These are phyloP conservation scores for Ogataea minuta DNA, from an alignment of 805 yeast species.

Conservation along the genomic window DNA sequence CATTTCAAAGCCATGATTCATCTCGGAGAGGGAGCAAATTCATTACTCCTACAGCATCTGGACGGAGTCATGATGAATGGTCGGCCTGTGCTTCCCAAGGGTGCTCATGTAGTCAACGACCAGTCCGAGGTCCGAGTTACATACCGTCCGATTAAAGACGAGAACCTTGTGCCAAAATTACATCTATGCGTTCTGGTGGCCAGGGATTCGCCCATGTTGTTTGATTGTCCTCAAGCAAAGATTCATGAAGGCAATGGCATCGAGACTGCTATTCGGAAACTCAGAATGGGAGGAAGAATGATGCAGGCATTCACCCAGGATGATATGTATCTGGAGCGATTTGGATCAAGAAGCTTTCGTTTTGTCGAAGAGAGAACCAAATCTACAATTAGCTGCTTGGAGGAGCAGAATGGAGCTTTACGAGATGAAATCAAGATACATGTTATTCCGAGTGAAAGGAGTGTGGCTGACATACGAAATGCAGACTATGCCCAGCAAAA, in stretches of 20 bases:
- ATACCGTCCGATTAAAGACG: conserved; percentile 47
- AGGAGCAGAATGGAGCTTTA: conserved; percentile 27
- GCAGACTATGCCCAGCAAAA: conserved; percentile 88
- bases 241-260: conserved; percentile 58
- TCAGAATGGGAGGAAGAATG: conserved; percentile 78
- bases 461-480: conserved; percentile 70
- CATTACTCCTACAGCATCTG: conserved; percentile 48
- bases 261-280: conserved; percentile 64
- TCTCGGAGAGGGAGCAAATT: conserved; percentile 57
- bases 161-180: conserved; percentile 56
- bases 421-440: conserved; percentile 73
- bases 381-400: conserved; percentile 51
- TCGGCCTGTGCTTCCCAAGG: conserved; percentile 24
- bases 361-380: conserved; percentile 63
- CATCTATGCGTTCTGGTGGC: conserved; percentile 77
- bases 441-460: conserved; percentile 61
- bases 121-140: conserved; percentile 29
- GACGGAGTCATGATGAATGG: conserved; percentile 39
- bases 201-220: conserved; percentile 64
- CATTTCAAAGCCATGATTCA: conserved; percentile 77
- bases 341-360: conserved; percentile 74
- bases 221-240: conserved; percentile 63
- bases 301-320: conserved; percentile 92
- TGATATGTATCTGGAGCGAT: conserved; percentile 74
- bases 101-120: conserved; percentile 17